Evolutionary conservation across 305 asterid species (phyloP), one percentile per base, ranked within the genome.

Genomic region (Caryopteris hybrid): DNA sequence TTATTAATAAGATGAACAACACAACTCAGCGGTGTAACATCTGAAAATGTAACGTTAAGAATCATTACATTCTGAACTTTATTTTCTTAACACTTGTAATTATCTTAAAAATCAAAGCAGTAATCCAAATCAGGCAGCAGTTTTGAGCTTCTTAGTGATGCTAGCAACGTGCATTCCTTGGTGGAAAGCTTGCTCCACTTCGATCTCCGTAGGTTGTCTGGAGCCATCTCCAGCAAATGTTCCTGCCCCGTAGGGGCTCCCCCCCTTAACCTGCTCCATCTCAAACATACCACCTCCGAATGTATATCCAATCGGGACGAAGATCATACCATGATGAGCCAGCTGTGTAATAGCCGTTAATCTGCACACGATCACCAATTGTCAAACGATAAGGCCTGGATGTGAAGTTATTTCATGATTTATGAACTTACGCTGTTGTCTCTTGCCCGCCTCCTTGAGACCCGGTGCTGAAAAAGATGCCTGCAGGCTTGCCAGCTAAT

Each of bases 211-310:
- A 8, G 94, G 94, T 65, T 88, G 91, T 31, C 96, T 81, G n/a
- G 90, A 73, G 34, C 97, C 96, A 36, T 90, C 97, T 39, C 97
- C 97, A 6, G 96, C 97, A 61, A 1, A 90, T 10, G 97, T 90
- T 51, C 97, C 97, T 2, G 96, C 83, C 25, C 96, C 96, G 7
- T 90, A 90, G 0, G 97, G 97, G 68, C 88, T 86, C 2, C 97
- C 97, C n/a, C 97, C 97, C 80, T 86, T 88, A 6, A 88, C 59
- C 64, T 83, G 12, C 70, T 75, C 89, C 90, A 90, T 86, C 65
- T 86, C 91, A 23, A 79, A 88, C 97, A 90, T 90, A 31, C 86
- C 88, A 1, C 84, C 86, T 39, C 97, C 97, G 68, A 83, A 84
- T 2, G 96, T 88, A 79, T 88, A 90, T 1, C 96, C 95, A 14